Conservation (phyloP, 1,284 basidiomycete species). For the Ganoderma sinense region DNA sequence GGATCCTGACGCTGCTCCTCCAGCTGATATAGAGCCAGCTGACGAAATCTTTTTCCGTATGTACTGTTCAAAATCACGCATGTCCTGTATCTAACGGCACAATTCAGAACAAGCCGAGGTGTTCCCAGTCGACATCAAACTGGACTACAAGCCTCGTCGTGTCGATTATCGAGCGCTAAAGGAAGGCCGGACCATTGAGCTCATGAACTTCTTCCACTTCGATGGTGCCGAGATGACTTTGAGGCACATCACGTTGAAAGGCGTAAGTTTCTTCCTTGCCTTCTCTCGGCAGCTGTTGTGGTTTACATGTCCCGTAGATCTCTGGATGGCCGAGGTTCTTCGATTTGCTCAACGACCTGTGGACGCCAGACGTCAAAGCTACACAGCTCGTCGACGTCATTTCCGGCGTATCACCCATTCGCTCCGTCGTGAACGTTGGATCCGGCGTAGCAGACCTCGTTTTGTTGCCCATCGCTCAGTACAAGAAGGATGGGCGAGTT, state of each 20-base stretch:
- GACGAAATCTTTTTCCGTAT: slow-evolving; percentile 81
- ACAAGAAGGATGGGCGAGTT: slow-evolving; percentile 95
- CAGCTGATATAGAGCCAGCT: slow-evolving; percentile 42
- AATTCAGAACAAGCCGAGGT: slow-evolving; percentile 84
- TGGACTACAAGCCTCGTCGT: slow-evolving; percentile 98
- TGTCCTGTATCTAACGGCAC: not conserved
- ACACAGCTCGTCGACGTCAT: slow-evolving; percentile 98
- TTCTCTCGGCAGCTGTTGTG: not conserved
- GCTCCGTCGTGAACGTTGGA: slow-evolving; percentile 95
- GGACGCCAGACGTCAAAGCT: slow-evolving; percentile 99
- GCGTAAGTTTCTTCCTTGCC: slow-evolving; percentile 61
- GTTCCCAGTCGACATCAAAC: slow-evolving; percentile 89
- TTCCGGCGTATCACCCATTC: slow-evolving; percentile 95
- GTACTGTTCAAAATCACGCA: slow-evolving; percentile 34
- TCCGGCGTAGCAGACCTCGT: slow-evolving; percentile 96
- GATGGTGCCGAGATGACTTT: slow-evolving; percentile 98
- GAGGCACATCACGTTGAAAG: slow-evolving; percentile 90
- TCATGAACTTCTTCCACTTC: slow-evolving; percentile 99
- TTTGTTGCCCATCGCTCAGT: slow-evolving; percentile 95
- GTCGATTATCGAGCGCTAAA: slow-evolving; percentile 94
- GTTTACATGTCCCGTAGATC: slow-evolving; percentile 57
- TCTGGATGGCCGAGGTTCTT: slow-evolving; percentile 90
- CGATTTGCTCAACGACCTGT: slow-evolving; percentile 93
- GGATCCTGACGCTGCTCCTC: slow-evolving; percentile 56
- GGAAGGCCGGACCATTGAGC: slow-evolving; percentile 92